phyloP scores from a whole-genome alignment of 306 rosid genomes.

The Vigna mungo region DNA sequence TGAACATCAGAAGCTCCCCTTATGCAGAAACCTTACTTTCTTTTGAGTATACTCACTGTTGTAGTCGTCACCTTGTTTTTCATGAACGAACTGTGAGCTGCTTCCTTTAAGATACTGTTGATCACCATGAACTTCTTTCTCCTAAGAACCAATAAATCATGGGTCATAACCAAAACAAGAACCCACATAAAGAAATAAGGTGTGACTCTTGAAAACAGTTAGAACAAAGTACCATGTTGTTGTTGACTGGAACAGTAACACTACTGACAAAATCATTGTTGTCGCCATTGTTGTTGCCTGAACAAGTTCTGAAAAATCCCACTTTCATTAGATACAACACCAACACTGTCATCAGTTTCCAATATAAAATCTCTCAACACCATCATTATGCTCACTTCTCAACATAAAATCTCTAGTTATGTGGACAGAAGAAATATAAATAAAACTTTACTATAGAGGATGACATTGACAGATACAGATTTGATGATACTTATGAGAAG shows the following conservation, averaged over 20 bases:
- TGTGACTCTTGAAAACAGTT: slow-evolving; percentile 1
- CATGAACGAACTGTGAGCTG: too few species aligned
- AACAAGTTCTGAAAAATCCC: slow-evolving; percentile 31
- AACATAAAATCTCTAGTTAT: too few species aligned
- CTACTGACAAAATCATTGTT: slow-evolving; percentile 5
- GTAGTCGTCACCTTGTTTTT: too few species aligned
- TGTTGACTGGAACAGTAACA: slow-evolving; percentile 12
- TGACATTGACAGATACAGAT: too few species aligned
- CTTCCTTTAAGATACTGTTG: slow-evolving; percentile 4
- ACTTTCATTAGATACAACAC: slow-evolving; percentile 19
- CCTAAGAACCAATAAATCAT: slow-evolving; percentile 40
- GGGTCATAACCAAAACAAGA: slow-evolving; percentile 4
- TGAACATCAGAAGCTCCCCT: too few species aligned
- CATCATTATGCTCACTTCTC: too few species aligned
- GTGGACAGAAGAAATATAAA: too few species aligned
- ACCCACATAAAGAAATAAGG: not conserved
- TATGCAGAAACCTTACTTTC: too few species aligned
- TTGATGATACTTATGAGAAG: not conserved
- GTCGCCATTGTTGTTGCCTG: slow-evolving; percentile 37
- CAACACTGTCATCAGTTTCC: not conserved
- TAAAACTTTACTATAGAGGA: too few species aligned
- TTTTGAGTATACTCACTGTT: too few species aligned
- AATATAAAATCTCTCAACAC: not conserved
- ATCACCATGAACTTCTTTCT: slow-evolving; percentile 34
- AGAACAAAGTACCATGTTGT: slow-evolving; percentile 50